Evolutionary conservation across 805 yeast species (phyloP).

Genomic region (Candida qinlingensis): DNA sequence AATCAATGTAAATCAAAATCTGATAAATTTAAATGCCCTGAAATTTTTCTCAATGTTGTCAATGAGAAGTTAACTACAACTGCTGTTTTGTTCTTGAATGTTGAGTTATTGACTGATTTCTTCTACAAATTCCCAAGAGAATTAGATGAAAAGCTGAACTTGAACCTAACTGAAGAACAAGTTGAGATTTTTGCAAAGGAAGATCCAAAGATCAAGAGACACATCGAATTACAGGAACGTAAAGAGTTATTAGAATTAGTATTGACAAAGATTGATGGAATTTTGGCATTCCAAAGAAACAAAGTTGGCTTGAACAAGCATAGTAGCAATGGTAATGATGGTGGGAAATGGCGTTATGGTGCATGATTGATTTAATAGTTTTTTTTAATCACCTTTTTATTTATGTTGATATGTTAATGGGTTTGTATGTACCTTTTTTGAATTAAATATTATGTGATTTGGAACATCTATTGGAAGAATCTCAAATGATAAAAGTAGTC

Average conservation of each 20-base stretch:
- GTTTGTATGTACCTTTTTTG: not conserved
- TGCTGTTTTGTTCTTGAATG: conserved; percentile 87
- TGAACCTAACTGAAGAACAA: conserved; percentile 63
- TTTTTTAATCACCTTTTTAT: not conserved
- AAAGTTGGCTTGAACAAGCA: conserved; percentile 10
- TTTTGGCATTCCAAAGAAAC: conserved; percentile 32
- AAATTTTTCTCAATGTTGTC: conserved; percentile 86
- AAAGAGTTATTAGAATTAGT: conserved; percentile 87
- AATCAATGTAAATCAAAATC: conserved; percentile 72
- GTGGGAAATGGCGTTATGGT: conserved; percentile 7
- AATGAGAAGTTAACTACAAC: conserved; percentile 89
- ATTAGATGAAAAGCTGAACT: conserved; percentile 68
- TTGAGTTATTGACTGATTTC: conserved; percentile 89
- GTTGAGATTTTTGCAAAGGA: conserved; percentile 89
- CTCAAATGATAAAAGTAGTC: conserved; percentile 6
- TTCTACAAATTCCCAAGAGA: conserved; percentile 96
- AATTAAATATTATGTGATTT: not conserved
- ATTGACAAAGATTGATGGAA: conserved; percentile 68
- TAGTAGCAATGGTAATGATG: not conserved
- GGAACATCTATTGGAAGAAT: not conserved
- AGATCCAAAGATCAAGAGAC: conserved; percentile 80
- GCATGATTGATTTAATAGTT: not conserved
- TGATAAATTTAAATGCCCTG: conserved; percentile 90
- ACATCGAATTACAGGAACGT: conserved; percentile 89
- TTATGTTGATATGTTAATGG: not conserved